Conservation (phyloP, 2,329 filamentous ascomycete genomes). For the Scedosporium boydii region DNA sequence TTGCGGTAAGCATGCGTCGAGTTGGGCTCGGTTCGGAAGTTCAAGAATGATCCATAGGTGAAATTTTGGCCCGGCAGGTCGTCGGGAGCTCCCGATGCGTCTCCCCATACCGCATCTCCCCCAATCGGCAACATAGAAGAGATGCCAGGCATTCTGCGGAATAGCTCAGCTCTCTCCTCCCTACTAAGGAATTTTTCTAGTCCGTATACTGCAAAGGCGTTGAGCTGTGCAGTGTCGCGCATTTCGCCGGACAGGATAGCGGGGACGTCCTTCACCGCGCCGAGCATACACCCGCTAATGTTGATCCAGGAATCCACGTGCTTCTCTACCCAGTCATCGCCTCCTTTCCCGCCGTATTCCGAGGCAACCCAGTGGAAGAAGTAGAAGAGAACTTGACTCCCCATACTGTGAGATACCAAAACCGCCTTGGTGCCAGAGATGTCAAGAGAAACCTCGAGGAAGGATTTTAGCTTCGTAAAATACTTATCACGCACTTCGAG, state of each 20-base stretch:
- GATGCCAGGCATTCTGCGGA: conserved; percentile 93
- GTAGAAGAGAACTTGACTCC: conserved; percentile 86
- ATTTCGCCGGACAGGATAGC: conserved; percentile 93
- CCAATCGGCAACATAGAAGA: conserved; percentile 95
- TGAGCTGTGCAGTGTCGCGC: conserved; percentile 95
- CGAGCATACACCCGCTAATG: conserved; percentile 95
- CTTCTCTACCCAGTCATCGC: conserved; percentile 79
- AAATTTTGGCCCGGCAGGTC: conserved; percentile 64
- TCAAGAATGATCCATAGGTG: conserved; percentile 73
- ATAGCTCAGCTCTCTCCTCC: conserved; percentile 84
- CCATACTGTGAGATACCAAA: conserved; percentile 92
- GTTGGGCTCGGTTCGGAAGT: conserved; percentile 63
- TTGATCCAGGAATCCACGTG: conserved; percentile 96
- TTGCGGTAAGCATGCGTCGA: conserved; percentile 59
- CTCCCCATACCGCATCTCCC: conserved; percentile 91
- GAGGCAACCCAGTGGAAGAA: conserved; percentile 74
- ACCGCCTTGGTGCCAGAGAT: conserved; percentile 71
- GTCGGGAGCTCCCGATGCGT: conserved; percentile 77
- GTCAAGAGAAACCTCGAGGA: conserved; percentile 77
- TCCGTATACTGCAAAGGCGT: conserved; percentile 92
- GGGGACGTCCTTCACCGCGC: conserved; percentile 81
- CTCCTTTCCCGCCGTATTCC: conserved; percentile 68
- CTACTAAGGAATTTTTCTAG: conserved; percentile 90
- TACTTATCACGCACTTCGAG: conserved; percentile 88
- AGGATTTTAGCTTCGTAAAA: conserved; percentile 79